phyloP scores from a whole-genome alignment of 345 rosid genomes.

The Boechera divaricarpa region DNA sequence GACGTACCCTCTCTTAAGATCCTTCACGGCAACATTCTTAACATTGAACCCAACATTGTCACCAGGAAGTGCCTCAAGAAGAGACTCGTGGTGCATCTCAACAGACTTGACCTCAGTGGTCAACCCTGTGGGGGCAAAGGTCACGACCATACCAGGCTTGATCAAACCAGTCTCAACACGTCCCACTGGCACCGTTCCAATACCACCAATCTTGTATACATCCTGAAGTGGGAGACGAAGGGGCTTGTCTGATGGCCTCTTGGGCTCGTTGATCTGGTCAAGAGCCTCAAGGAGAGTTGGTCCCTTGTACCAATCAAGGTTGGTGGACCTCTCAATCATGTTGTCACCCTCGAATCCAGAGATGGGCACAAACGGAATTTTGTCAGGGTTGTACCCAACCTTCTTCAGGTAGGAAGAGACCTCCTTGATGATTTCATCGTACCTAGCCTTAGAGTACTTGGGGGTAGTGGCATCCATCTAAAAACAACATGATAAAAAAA shows the following conservation, averaged over 20 bases:
- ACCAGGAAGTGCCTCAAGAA: too few relatives aligned
- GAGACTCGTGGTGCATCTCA: too few relatives aligned
- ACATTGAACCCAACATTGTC: slow-evolving; percentile 59
- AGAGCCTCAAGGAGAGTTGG: slow-evolving; percentile 59
- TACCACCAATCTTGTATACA: slow-evolving; percentile 52
- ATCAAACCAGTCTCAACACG: too few relatives aligned
- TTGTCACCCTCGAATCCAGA: slow-evolving; percentile 66
- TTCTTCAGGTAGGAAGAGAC: slow-evolving; percentile 64
- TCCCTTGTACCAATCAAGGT: slow-evolving; percentile 65
- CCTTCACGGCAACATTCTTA: slow-evolving; percentile 87
- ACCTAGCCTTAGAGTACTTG: slow-evolving; percentile 64
- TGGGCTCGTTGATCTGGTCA: slow-evolving; percentile 62
- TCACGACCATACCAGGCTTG: too few relatives aligned
- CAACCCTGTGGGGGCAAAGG: too few relatives aligned
- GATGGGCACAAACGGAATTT: slow-evolving; percentile 59
- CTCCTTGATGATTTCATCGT: slow-evolving; percentile 64
- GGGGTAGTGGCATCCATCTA: slow-evolving; percentile 69
- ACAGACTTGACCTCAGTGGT: too few relatives aligned
- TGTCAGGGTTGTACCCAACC: slow-evolving; percentile 64
- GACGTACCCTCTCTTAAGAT: slow-evolving; percentile 77
- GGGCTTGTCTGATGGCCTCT: slow-evolving; percentile 92
- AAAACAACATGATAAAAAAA: not conserved
- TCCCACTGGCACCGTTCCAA: too few relatives aligned
- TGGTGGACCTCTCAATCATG: slow-evolving; percentile 62
- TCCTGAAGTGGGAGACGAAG: slow-evolving; percentile 79